Base-by-base conservation (phyloP, 257 asterid species). In the Nicotiana benthamiana region DNA sequence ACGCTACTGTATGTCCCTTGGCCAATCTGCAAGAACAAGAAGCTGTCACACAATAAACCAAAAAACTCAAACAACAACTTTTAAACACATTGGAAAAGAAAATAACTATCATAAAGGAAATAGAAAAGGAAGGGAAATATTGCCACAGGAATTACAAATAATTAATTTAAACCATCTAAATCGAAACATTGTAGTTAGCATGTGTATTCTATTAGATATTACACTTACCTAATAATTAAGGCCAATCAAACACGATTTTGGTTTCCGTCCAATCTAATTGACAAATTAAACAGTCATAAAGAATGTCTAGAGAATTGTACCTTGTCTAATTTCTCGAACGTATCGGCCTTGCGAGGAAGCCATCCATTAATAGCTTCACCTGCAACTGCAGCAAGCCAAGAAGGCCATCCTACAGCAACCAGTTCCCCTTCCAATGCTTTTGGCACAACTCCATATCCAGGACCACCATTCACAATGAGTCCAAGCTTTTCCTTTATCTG, bases 1-100 rank as follows among this genome's bases (percentile, higher is more conserved):
- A 94, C 98, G 43, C 94, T 91, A 80, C 98, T 95, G 82, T 95
- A 95, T 80, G 98, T 95, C 82, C 98, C 98, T 90, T 93, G 97
- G 30, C 99, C 99, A 81, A 95, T 95, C 99, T 95, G 96, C 90
- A 90, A 82, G 43, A 84, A 90, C 18, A 43, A 75, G 88, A 85
- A 70, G 75, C 84, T 83, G 87, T 90, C 86, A 89, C 85, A 82
- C 61, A 85, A 88, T 83, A 85, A 83, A 81, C 80, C 80, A 80
- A 85, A 82, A 51, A 80, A 56, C 80, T 83, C 85, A 89, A 32
- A 7, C 48, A 77, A 78, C 52, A 17, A 77, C 43, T 48, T 74
- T 4, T 15, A 11, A 74, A 26, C 79, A 74, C 79, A 26, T 26
- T 48, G 9, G 43, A 16, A 4, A 74, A 24, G 20, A 15, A 74